Evolutionary conservation across 106 monocot species (phyloP), one percentile per base, ranked within the genome.

Genomic region (Cymbidium sinense): DNA sequence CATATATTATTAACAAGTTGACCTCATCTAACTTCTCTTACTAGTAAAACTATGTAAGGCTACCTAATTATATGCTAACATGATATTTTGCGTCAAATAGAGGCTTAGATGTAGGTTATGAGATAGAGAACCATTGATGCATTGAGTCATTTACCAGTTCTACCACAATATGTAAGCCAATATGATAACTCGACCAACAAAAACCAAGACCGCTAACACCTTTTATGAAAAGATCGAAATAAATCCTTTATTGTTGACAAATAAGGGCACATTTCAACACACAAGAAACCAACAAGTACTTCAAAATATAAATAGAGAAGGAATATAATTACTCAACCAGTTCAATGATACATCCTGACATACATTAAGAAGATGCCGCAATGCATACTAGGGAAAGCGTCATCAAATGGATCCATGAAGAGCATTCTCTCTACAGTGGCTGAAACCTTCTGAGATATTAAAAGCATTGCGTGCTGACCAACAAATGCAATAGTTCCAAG

Each of bases 381-480:
- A 91, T 99, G 90, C 37, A 79, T 65, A 69, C 77, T 83, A 75
- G 88, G 92, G 77, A 87, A 99, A 76, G 84, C 76, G 43, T 89
- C 83, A 84, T 99, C 87, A 86, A 99, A 99, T 74, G 98, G 94
- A 87, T 99, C 92, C 74, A 89, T 86, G 34, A 90, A 73, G 76
- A 92, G 84, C 50, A 99, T 76, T 62, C 83, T 89, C 61, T 99
- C 98, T n/a, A 87, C 90, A 76, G 82, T 75, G 50, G 78, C 78
- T 75, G 86, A 89, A 52, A 94, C 82, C 41, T 83, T 94, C 82
- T 93, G 92, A 80, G 94, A 95, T 83, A 93, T 54, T 35, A 76
- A 79, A 71, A 95, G 83, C 65, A 95, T 76, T 80, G 85, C 73
- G 61, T 84, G 82, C 69, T 99, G 94, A 80, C 98, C 94, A 73